Base-by-base conservation (phyloP, 768 basidiomycete genomes). In the Macrolepiota dolichaula region DNA sequence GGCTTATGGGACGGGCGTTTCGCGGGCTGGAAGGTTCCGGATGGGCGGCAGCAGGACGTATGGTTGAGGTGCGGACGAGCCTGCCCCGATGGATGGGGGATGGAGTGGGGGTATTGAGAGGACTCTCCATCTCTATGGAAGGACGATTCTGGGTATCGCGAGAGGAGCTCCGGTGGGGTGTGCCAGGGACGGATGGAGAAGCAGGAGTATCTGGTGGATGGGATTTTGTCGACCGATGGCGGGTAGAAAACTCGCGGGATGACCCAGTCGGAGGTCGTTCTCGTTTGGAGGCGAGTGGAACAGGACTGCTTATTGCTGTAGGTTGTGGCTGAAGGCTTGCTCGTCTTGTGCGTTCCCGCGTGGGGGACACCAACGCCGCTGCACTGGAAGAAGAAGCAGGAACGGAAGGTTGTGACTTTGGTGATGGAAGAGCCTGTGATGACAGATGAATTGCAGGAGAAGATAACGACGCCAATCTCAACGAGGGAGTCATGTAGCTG, bases 391-490 rank as follows among this genome's bases (percentile, higher is more conserved):
- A 79, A 52, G 80, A 78, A 19, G 72, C 76, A 61, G 81, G 75
- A 19, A 82, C 70, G 57, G 77, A 74, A 19, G 81, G 71, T 61
- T 78, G 80, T 42, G 81, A 80, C 68, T 77, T 80, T n/a, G 81
- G 78, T 37, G 85, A 83, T 54, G 82, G 80, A 54, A 79, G 67
- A 36, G 82, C 76, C 72, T 82, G 80, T 27, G 85, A 85, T 54
- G 82, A 82, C 58, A 87, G 79, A 67, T 88, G 86, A 47, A 92
- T 72, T 29, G 86, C 81, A 56, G 91, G 90, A 22, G 89, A 89
- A 59, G 90, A 92, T 78, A 88, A 80, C 51, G 91, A 89, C 40
- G 83, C 90, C 63, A 81, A 81, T 58, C 85, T 81, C 62, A 91
- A 73, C 38, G 88, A 89, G 47, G 89, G 89, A 47, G 85, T 79